Evolutionary conservation across 371 early-diverging fungal species (phyloP).

Genomic region (Funneliformis caledonium): DNA sequence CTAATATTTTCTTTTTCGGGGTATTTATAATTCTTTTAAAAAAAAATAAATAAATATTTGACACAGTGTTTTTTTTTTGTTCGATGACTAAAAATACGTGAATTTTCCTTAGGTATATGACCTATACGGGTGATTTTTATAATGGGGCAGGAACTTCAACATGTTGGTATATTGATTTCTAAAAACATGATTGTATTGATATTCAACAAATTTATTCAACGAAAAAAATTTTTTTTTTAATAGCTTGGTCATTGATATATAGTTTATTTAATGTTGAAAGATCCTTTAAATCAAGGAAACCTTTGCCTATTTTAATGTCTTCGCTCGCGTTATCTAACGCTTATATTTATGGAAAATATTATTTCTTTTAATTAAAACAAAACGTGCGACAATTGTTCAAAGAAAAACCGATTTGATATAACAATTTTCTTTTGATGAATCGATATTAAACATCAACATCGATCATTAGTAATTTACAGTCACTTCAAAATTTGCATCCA

Average conservation of each 20-base stretch:
- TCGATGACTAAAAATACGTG: background rate
- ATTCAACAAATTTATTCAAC: background rate
- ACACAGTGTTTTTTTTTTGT: background rate
- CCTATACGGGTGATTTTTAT: background rate
- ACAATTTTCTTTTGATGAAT: too few species aligned
- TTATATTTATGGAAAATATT: conserved; percentile 6
- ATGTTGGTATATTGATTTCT: background rate
- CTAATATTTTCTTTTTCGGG: conserved; percentile 14
- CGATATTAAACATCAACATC: too few species aligned
- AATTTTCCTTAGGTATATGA: conserved; percentile 12
- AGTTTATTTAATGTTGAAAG: background rate
- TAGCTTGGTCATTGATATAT: conserved; percentile 26
- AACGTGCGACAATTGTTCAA: background rate
- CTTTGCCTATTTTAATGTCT: conserved; percentile 2
- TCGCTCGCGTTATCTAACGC: conserved; percentile 21
- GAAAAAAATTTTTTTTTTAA: too few species aligned
- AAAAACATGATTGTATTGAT: background rate
- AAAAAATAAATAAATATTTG: too few species aligned
- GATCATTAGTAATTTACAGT: too few species aligned
- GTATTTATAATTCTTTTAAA: background rate
- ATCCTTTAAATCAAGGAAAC: conserved; percentile 17
- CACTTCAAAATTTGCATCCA: too few species aligned
- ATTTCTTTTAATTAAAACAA: conserved; percentile 31
- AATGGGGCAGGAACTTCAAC: conserved; percentile 29
- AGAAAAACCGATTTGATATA: too few species aligned